phyloP scores from a whole-genome alignment of 805 yeast species.

The Saturnispora silvae region DNA sequence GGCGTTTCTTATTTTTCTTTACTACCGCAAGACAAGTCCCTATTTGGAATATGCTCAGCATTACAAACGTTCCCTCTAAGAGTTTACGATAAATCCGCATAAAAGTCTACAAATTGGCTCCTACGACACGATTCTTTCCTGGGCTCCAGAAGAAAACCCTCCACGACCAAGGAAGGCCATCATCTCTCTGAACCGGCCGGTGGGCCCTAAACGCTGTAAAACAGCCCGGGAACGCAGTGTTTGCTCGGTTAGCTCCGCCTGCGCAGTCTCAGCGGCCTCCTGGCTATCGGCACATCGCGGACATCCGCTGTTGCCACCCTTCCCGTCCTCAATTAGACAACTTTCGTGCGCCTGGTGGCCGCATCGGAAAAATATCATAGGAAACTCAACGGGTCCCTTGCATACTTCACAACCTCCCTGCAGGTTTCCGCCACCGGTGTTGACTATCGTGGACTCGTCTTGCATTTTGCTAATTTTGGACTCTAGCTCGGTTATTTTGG shows the following conservation, averaged over 20 bases:
- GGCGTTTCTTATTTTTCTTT: constrained; percentile 4
- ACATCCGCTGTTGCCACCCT: constrained; percentile 32
- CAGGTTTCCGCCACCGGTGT: constrained; percentile 16
- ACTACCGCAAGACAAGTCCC: neutral
- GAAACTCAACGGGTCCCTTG: constrained; percentile 54
- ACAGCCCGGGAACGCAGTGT: constrained; percentile 58
- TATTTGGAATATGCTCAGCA: neutral
- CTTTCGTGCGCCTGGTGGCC: constrained; percentile 77
- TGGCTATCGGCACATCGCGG: constrained; percentile 69
- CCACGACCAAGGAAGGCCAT: constrained; percentile 85
- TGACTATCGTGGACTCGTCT: constrained; percentile 40
- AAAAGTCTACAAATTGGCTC: no score
- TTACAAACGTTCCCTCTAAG: neutral
- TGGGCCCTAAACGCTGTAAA: constrained; percentile 42
- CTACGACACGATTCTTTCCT: no score
- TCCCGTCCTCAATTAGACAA: constrained; percentile 32
- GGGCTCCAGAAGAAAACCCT: constrained; percentile 32
- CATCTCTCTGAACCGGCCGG: constrained; percentile 62
- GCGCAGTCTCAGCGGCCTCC: constrained; percentile 51
- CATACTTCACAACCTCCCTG: constrained; percentile 60
- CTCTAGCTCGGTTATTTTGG: constrained; percentile 50
- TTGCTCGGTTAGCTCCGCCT: constrained; percentile 48
- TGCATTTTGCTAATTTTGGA: constrained; percentile 42
- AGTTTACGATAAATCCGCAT: no score
- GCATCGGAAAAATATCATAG: constrained; percentile 78